These are phyloP conservation scores for Dispira simplex DNA, from an alignment of 192 early-diverging fungal genomes.

Conservation along the genomic window DNA sequence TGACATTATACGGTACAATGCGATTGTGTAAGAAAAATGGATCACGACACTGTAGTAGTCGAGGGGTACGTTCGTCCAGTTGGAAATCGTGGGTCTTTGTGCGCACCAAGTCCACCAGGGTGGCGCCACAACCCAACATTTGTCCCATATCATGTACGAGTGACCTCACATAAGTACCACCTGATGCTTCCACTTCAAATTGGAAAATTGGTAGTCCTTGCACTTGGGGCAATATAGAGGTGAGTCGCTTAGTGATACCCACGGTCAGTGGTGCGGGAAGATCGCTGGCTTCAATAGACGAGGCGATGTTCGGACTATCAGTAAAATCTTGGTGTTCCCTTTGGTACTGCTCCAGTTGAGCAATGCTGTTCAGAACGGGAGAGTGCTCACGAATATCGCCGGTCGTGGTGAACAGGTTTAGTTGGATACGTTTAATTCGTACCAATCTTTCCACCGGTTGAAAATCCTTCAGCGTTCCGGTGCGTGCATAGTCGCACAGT, in stretches of 20 bases:
- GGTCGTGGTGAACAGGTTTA: not conserved
- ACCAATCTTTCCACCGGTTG: not conserved
- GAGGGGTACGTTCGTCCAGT: constrained; percentile 23
- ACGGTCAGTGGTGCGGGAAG: not conserved
- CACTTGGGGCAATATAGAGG: constrained; percentile 16
- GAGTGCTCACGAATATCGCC: not conserved
- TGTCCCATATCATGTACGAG: constrained; percentile 50
- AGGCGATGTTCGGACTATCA: not conserved
- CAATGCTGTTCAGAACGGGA: not conserved
- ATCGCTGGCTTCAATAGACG: not conserved
- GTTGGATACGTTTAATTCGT: not conserved
- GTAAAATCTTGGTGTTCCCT: not conserved
- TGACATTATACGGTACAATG: not conserved
- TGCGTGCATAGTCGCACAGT: constrained; percentile 55
- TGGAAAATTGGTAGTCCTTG: constrained; percentile 25
- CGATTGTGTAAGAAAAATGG: not conserved
- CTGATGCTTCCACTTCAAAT: constrained; percentile 40
- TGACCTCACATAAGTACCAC: constrained; percentile 59
- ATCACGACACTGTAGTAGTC: not conserved
- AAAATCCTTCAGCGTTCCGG: constrained; percentile 13
- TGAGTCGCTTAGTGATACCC: constrained; percentile 10
- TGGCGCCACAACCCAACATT: constrained; percentile 33
- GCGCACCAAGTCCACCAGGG: constrained; percentile 43
- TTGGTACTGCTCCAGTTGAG: not conserved
- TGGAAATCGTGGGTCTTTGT: constrained; percentile 37